Evolutionary conservation across 2,329 filamentous ascomycete genomes (phyloP), one percentile per base, ranked within the genome.

Genomic region (Fusarium piperis): DNA sequence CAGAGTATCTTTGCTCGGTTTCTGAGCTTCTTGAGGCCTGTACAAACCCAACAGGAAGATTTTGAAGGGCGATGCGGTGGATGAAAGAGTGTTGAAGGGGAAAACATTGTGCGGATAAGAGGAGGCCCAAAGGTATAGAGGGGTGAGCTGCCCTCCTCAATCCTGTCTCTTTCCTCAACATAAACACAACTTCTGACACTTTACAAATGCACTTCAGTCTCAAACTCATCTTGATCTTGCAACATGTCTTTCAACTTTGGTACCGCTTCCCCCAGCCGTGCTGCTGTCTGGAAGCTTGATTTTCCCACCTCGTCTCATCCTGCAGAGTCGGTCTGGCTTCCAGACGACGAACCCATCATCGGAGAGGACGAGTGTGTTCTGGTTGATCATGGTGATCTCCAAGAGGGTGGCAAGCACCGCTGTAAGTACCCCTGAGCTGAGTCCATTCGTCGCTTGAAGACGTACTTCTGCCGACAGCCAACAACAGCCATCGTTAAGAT

Each of bases 401-500:
- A 61, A 2, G 66, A 71, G 20, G 68, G 68, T 15, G 68, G 68
- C 12, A 71, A 71, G 36, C 70, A 71, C 32, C 68, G 68, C 20
- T 71, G 68, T 70, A 44, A 62, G 68, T 64, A 6, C 20, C 32
- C 32, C 32, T 55, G 32, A 26, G 15, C 13, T 26, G 16, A 44
- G 20, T 26, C 13, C 23, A 51, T 46, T 20, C 23, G 16, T n/a
- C 48, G 12, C 10, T 53, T 53, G n/a, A 35, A 18, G 44, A 51
- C 2, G 44, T 16, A 4, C 26, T 16, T 51, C 28, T 30, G 10
- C 44, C 18, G 11, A 30, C 44, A 51, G 26, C 16, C 10, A 51
- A 13, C 23, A 48, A 28, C n/a, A 73, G 71, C 71, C 15, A 62
- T 73, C 20, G 70, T 73, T 23, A 73, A 73, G 57, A 71, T 75